Evolutionary conservation across 129 eudicot species (phyloP), one percentile per base, ranked within the genome.

Genomic region (Pseudognaphalium luteoalbum): DNA sequence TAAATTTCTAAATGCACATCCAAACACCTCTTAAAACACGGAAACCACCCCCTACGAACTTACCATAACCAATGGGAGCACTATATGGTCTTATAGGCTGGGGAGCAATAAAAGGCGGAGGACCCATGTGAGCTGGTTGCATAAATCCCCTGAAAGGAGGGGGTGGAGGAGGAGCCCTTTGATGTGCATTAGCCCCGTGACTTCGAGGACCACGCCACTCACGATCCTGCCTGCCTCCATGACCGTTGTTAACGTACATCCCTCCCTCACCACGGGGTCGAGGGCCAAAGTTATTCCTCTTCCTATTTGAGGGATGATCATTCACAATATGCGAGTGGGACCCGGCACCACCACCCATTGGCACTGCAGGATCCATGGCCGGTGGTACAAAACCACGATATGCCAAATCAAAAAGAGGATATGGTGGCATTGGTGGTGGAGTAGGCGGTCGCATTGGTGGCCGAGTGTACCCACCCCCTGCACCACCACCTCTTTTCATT

Each of bases 201-300:
- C 79, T 76, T 44, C 86, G 84, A 28, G 89, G 74, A 67, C 78
- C 85, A 20, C 57, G 70, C 89, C 89, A 75, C 2, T 85, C 80
- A 17, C 83, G 83, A 66, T 73, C 78, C 65, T 85, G 84, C 82
- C 92, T 83, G 2, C 90, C 89, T 20, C 92, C 91, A 72, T 80
- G 86, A 50, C 89, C 88, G 78, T 86, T 78, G 71, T 78, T 90
- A 63, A 81, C 74, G 75, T 81, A 78, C 0, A 70, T 51, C 9
- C 66, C 72, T 21, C 87, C 92, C 74, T 87, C 89, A 6, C 93
- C 96, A 52, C 91, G 93, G 3, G 89, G 91, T 15, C 91, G 93
- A 4, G 77, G 66, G 8, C 91, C 88, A 73, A 75, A 84, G 82
- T 76, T 80, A 68, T 83, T 86, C 87, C 88, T 88, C 77, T 90